phyloP scores from a whole-genome alignment of 1,139 yeast genomes.

The Blastobotrys aristatus region DNA sequence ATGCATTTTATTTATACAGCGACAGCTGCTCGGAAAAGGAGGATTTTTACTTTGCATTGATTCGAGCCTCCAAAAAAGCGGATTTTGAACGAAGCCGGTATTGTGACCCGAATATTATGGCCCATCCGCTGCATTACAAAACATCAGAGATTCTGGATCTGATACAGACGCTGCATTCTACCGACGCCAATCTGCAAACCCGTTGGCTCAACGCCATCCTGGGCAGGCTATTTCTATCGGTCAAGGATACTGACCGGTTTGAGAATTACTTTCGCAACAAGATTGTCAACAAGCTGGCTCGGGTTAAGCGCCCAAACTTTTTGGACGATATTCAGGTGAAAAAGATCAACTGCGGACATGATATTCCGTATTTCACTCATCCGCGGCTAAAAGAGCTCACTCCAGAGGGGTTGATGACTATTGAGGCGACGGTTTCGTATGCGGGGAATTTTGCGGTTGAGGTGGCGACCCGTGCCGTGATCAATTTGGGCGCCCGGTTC shows the following conservation, averaged over 20 bases:
- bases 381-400: conserved; percentile 66
- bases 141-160: conserved; percentile 68
- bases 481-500: conserved; percentile 70
- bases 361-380: conserved; percentile 75
- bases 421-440: conserved; percentile 60
- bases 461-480: conserved; percentile 70
- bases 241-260: conserved; percentile 65
- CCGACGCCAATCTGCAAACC: conserved; percentile 77
- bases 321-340: conserved; percentile 75
- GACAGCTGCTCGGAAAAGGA: conserved; percentile 80
- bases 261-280: conserved; percentile 52
- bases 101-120: conserved; percentile 47
- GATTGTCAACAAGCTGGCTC: conserved; percentile 65
- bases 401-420: conserved; percentile 74
- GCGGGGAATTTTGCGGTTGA: conserved; percentile 69
- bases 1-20: conserved; percentile 66
- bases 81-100: not conserved
- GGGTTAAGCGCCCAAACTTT: conserved; percentile 82
- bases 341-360: conserved; percentile 66
- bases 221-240: conserved; percentile 73
- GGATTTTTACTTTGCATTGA: conserved; percentile 82
- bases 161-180: conserved; percentile 70
- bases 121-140: conserved; percentile 66
- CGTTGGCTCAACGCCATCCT: conserved; percentile 86
- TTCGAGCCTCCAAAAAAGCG: conserved; percentile 60